Conservation (phyloP, 345 rosid genomes). For the Arabidopsis arenosa region DNA sequence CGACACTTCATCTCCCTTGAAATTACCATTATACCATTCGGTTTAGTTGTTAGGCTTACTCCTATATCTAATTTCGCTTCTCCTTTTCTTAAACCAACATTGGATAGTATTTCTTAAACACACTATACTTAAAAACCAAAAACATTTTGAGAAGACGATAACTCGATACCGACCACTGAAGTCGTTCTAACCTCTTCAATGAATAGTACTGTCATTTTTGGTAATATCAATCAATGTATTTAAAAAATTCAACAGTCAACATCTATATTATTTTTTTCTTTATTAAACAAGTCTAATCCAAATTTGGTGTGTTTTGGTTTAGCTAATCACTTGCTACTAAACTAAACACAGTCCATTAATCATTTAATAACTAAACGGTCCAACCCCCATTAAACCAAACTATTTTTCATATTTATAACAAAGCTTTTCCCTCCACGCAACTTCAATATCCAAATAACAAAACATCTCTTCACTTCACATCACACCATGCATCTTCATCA, state of each 20-base stretch:
- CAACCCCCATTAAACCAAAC: constrained; percentile 26
- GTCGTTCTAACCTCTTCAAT: constrained; percentile 8
- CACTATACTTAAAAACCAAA: neutral
- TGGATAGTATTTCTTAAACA: neutral
- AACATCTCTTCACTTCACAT: constrained; percentile 18
- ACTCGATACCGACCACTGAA: neutral
- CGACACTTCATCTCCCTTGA: constrained; percentile 23
- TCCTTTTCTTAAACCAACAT: constrained; percentile 6
- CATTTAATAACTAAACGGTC: constrained; percentile 28
- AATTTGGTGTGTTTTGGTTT: constrained; percentile 46
- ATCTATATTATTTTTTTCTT: neutral
- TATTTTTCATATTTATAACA: constrained; percentile 27
- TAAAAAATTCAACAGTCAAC: constrained; percentile 7
- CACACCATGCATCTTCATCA: constrained; percentile 41
- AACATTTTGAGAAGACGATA: neutral
- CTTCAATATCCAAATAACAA: constrained; percentile 18
- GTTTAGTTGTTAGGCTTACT: constrained; percentile 32
- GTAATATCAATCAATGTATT: neutral
- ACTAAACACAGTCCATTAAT: constrained; percentile 31
- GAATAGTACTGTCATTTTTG: neutral
- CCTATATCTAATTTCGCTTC: neutral
- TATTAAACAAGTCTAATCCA: constrained; percentile 5
- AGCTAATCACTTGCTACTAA: constrained; percentile 40
- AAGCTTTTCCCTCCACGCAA: constrained; percentile 44
- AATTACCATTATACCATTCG: constrained; percentile 25